Evolutionary conservation across 495 filamentous ascomycete species (phyloP).

Genomic region (Penicillium angulare): DNA sequence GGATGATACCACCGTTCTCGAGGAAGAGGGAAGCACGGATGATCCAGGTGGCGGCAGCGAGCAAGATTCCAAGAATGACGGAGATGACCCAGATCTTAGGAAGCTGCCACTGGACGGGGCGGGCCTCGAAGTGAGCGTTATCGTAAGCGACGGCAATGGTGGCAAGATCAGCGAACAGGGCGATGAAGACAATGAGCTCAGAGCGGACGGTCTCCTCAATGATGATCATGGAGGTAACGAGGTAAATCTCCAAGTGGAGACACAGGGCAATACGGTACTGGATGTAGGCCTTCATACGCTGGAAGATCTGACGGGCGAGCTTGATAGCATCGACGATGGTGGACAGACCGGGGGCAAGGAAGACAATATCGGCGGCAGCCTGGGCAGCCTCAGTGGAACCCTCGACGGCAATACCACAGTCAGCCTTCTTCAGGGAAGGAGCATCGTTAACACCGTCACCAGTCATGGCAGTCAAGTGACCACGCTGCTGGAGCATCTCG

Average conservation of each 20-base stretch:
- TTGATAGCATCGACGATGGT: conserved; percentile 78
- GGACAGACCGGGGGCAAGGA: conserved; percentile 73
- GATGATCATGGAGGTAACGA: conserved; percentile 77
- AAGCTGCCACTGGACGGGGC: conserved; percentile 74
- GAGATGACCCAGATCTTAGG: conserved; percentile 79
- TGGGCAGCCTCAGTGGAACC: conserved; percentile 75
- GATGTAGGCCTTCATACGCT: conserved; percentile 80
- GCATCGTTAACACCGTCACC: conserved; percentile 75
- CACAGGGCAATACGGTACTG: conserved; percentile 80
- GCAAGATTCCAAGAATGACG: conserved; percentile 62
- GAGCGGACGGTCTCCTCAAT: conserved; percentile 67
- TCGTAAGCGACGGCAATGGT: conserved; percentile 77
- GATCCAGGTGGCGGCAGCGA: conserved; percentile 68
- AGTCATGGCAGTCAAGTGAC: conserved; percentile 74
- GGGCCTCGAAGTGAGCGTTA: conserved; percentile 69
- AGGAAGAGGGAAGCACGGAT: conserved; percentile 66
- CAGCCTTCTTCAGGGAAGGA: conserved; percentile 70
- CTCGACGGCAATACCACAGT: conserved; percentile 77
- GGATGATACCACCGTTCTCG: conserved; percentile 66
- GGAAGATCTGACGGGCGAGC: conserved; percentile 76
- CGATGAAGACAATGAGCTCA: conserved; percentile 73
- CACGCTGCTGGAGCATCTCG: conserved; percentile 72
- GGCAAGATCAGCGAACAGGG: conserved; percentile 73
- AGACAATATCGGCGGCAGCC: conserved; percentile 76
- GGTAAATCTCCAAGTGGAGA: conserved; percentile 73